phyloP scores from a whole-genome alignment of 305 asterid genomes.

The Ilex paraguariensis region DNA sequence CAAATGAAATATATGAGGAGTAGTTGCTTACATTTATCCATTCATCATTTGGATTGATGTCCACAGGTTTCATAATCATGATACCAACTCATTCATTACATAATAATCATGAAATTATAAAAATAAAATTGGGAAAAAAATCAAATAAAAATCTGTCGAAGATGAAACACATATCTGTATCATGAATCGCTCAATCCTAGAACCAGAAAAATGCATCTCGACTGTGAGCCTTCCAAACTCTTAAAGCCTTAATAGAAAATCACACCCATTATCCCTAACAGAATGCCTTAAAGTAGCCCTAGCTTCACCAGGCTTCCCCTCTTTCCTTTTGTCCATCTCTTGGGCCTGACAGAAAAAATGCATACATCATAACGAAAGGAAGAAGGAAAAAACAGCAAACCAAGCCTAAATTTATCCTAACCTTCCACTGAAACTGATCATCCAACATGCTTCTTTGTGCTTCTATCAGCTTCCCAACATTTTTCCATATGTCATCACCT shows the following conservation, averaged over 20 bases:
- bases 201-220: too few species aligned
- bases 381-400: slow-evolving; percentile 11
- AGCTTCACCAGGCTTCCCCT: slow-evolving; percentile 96
- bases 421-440: slow-evolving; percentile 98
- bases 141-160: too few species aligned
- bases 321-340: slow-evolving; percentile 97
- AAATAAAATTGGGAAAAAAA: too few species aligned
- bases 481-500: slow-evolving; percentile 99
- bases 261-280: slow-evolving; percentile 96
- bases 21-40: slow-evolving; percentile 76
- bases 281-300: slow-evolving; percentile 93
- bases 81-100: too few species aligned
- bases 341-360: slow-evolving; percentile 65
- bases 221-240: too few species aligned
- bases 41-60: slow-evolving; percentile 82
- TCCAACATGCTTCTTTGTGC: slow-evolving; percentile 98
- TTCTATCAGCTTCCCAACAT: slow-evolving; percentile 89
- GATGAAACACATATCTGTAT: too few species aligned
- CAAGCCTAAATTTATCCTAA: slow-evolving; percentile 15
- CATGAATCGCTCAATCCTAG: neutral
- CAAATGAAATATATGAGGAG: too few species aligned
- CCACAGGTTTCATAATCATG: slow-evolving; percentile 94
- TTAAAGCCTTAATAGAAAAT: too few species aligned
- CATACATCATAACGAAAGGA: neutral
- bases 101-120: too few species aligned